Percentiles rank a stretch among this genome's conserved stretches.
Conservation (phyloP, 2,329 filamentous ascomycete species). For the Colletotrichum brevisporum region DNA sequence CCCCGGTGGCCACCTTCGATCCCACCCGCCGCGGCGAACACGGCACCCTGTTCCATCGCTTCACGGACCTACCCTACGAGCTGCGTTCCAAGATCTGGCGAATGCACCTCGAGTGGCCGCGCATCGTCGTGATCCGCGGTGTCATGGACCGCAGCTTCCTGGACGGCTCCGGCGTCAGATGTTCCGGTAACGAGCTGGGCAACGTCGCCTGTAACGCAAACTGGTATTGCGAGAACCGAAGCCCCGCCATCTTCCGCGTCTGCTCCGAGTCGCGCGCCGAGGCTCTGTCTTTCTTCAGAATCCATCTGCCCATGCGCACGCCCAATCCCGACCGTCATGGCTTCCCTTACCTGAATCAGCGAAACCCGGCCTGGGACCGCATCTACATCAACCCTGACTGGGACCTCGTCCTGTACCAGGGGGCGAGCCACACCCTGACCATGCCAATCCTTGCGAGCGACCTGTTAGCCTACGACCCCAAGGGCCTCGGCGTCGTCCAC, state of each 20-base stretch:
- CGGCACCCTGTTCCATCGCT: constrained; percentile 28
- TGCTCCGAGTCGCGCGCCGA: constrained; percentile 41
- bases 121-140: constrained; percentile 40
- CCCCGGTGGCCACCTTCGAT: not conserved
- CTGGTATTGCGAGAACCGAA: constrained; percentile 42
- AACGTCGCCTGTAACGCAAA: constrained; percentile 32
- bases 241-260: constrained; percentile 40
- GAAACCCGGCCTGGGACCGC: constrained; percentile 40
- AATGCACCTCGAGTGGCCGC: constrained; percentile 38
- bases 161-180: constrained; percentile 19
- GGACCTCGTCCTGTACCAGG: constrained; percentile 42
- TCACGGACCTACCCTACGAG: constrained; percentile 40
- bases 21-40: not conserved
- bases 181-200: constrained; percentile 31
- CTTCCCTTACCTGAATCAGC: constrained; percentile 26
- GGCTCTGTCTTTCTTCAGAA: constrained; percentile 41
- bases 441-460: constrained; percentile 42
- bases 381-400: constrained; percentile 43
- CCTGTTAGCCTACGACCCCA: constrained; percentile 40
- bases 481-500: constrained; percentile 35
- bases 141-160: constrained; percentile 28
- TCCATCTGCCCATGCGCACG: constrained; percentile 39
- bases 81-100: constrained; percentile 42
- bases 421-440: constrained; percentile 22
- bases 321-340: constrained; percentile 28